phyloP scores from a whole-genome alignment of 345 rosid genomes.

The Noccaea bulbosa region DNA sequence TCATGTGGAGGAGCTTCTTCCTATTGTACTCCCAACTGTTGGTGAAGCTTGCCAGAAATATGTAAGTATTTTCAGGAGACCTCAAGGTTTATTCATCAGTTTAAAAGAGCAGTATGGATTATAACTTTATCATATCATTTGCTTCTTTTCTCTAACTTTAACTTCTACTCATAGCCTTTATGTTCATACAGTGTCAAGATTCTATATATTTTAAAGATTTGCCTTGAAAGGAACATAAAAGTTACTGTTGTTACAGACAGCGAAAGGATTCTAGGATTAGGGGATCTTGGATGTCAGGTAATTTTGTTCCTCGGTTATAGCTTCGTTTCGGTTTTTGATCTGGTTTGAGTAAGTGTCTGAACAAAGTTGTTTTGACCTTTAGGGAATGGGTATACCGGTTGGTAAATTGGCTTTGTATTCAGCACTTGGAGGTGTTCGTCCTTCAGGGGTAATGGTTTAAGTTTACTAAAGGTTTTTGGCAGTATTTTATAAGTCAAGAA shows the following conservation, averaged over 20 bases:
- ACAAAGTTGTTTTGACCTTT: neutral
- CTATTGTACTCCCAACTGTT: slow-evolving; percentile 89
- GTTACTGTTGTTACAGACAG: slow-evolving; percentile 96
- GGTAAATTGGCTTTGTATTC: slow-evolving; percentile 82
- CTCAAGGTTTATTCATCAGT: slow-evolving; percentile 94
- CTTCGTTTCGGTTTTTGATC: slow-evolving; percentile 1
- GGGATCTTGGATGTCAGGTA: slow-evolving; percentile 99
- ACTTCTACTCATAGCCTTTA: neutral
- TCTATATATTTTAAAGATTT: slow-evolving; percentile 88
- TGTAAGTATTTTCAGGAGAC: slow-evolving; percentile 89
- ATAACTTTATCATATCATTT: neutral
- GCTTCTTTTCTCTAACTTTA: neutral
- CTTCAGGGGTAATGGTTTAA: slow-evolving; percentile 59
- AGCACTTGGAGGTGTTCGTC: slow-evolving; percentile 92
- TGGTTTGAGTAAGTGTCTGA: slow-evolving; percentile 9
- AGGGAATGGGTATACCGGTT: slow-evolving; percentile 96
- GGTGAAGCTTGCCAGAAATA: slow-evolving; percentile 98
- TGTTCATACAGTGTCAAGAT: slow-evolving; percentile 68
- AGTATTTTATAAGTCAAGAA: neutral
- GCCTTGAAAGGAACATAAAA: slow-evolving; percentile 84
- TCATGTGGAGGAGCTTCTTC: slow-evolving; percentile 90
- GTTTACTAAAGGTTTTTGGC: neutral
- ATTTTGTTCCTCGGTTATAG: neutral
- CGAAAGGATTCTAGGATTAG: slow-evolving; percentile 91
- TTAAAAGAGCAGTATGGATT: slow-evolving; percentile 76